Conservation (phyloP, 2,329 filamentous ascomycete species). For the Onygena corvina region DNA sequence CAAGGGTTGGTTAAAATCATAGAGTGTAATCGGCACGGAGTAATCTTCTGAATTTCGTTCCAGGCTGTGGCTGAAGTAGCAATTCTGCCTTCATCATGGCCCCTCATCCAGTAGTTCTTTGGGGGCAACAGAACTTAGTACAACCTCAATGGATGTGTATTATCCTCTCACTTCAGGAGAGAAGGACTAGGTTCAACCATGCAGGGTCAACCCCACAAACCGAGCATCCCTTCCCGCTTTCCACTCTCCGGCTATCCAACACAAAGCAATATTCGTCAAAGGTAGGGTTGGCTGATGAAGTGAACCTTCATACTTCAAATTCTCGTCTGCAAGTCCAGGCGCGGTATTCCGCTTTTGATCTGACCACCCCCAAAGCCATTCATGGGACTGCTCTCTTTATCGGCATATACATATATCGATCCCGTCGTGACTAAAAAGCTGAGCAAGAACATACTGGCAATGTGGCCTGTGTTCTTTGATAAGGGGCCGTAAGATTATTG, state of each 20-base stretch:
- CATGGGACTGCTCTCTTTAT: too few species aligned
- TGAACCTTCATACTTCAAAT: neutral
- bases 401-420: neutral
- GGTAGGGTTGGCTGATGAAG: neutral
- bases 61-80: neutral
- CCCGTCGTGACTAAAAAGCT: too few species aligned
- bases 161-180: too few species aligned
- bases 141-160: neutral
- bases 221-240: neutral
- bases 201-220: conserved; percentile 1
- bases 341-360: neutral
- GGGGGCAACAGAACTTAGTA: too few species aligned
- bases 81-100: too few species aligned
- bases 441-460: too few species aligned
- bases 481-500: too few species aligned
- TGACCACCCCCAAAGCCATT: too few species aligned
- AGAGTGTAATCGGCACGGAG: too few species aligned
- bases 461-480: too few species aligned
- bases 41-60: neutral
- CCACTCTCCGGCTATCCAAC: neutral
- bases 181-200: too few species aligned
- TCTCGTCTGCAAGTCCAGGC: neutral
- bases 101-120: neutral
- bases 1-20: conserved; percentile 1
- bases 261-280: neutral